Evolutionary conservation across 495 filamentous ascomycete genomes (phyloP), one percentile per base, ranked within the genome.

Genomic region (Bombardia bombarda): DNA sequence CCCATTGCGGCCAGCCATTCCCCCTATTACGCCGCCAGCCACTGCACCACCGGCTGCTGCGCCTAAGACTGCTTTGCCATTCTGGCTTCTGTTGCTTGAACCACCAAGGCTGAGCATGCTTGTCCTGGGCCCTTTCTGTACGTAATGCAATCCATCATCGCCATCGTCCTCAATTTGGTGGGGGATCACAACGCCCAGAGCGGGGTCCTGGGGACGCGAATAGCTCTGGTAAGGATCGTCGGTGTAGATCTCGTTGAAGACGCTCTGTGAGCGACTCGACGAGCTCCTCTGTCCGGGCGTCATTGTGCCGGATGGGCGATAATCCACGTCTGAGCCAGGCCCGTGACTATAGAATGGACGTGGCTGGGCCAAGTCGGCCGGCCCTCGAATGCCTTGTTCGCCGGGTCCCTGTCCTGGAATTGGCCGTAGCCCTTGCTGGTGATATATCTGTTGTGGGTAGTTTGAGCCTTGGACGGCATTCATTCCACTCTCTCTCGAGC

Each of bases 131-230:
- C 63, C 43, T 43, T 58, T 57, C 20, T 62, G 57, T 1, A 41
- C 32, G 42, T 78, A 77, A 7, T 71, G 63, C 36, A 88, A 72
- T 3, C 82, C 86, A 48, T 95, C 88, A 51, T 95, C 88, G 7
- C 83, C 87, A 52, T 94, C 87, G 53, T 95, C 88, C 3, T 74
- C 79, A 41, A 93, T 89, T 2, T 82, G 80, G 46, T 83, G 77
- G 1, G 87, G 87, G 54, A 94, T 82, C 38, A 93, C 80, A 13
- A 72, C 67, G 6, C 73, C 65, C 45, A 75, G 60, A 43, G 51
- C 58, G 43, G 64, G 70, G 59, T 78, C 76, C 56, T 68, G 69
- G 22, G 74, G 78, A 4, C 71, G 68, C 2, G 82, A 82, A 42
- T 78, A 72, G 42, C 71, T 68, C 43, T 79, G 72, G 49, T 85